Percentiles rank a stretch among this genome's conserved stretches.
Conservation (phyloP, 1,284 basidiomycete genomes). For the Trichosporon asahii region DNA sequence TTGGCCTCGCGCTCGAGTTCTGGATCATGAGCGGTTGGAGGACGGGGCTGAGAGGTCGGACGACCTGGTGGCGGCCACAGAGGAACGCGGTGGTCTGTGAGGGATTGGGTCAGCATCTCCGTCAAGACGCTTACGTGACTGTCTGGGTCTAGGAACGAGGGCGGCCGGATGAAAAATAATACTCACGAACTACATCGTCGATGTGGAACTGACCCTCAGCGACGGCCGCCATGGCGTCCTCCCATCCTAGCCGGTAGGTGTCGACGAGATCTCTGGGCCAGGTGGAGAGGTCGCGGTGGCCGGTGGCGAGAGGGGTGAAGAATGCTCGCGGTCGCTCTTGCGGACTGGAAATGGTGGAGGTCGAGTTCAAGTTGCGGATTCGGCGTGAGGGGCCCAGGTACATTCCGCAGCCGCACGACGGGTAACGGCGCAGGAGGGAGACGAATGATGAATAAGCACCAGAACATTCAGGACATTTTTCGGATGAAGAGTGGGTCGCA, state of each 20-base stretch:
- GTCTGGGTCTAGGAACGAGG: background rate
- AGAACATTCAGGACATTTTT: slow-evolving; percentile 2
- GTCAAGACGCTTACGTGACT: background rate
- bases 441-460: slow-evolving; percentile 4
- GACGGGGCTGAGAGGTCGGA: background rate
- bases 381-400: background rate
- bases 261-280: slow-evolving; percentile 10
- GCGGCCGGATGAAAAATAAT: background rate
- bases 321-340: background rate
- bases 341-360: background rate
- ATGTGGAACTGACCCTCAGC: slow-evolving; percentile 15
- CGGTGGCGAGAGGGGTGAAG: slow-evolving; percentile 14
- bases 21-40: background rate
- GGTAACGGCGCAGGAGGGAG: background rate
- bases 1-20: background rate
- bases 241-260: slow-evolving; percentile 12
- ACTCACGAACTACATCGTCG: slow-evolving; percentile 19
- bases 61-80: slow-evolving; percentile 7
- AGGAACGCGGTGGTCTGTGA: slow-evolving; percentile 10
- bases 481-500: slow-evolving; percentile 8
- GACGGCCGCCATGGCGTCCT: slow-evolving; percentile 18
- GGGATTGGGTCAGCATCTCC: slow-evolving; percentile 1
- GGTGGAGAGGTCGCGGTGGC: background rate
- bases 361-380: background rate
- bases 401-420: slow-evolving; percentile 4